A percentile compares a stretch with the other conserved stretches of the same genome.
phyloP scores from a whole-genome alignment of 208 protist species.

The Trypanosoma mega region DNA sequence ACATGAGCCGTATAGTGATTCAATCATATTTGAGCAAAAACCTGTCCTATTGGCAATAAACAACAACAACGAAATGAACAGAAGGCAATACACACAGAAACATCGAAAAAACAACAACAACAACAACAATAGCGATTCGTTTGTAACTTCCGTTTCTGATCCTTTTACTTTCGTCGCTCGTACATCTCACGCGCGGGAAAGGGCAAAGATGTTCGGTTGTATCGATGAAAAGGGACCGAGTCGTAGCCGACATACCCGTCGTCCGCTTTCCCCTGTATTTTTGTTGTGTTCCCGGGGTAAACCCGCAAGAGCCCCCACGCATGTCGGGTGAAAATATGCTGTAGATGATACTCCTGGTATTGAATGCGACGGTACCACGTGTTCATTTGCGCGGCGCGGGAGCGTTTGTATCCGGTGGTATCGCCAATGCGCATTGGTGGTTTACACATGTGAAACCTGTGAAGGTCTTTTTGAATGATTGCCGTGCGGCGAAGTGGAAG shows the following conservation, averaged over 20 bases:
- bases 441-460: conserved; percentile 83
- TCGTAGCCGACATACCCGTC: conserved; percentile 89
- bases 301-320: conserved; percentile 81
- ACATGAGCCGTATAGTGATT: no score
- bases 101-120: no score
- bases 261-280: conserved; percentile 77
- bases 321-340: conserved; percentile 88
- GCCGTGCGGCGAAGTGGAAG: conserved; percentile 83
- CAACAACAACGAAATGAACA: no score
- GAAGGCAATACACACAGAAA: no score
- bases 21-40: no score
- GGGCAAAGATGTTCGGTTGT: conserved; percentile 79
- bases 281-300: conserved; percentile 85
- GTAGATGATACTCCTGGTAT: conserved; percentile 91
- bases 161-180: conserved; percentile 82
- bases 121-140: no score
- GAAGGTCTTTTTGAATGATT: conserved; percentile 78
- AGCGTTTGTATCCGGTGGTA: conserved; percentile 84
- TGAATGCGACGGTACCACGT: conserved; percentile 90
- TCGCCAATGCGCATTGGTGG: conserved; percentile 65
- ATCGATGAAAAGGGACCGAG: conserved; percentile 78
- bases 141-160: no score
- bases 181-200: conserved; percentile 88
- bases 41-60: no score
- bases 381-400: conserved; percentile 65